phyloP scores from a whole-genome alignment of 768 basidiomycete genomes.

The Udeniomyces megalosporus region DNA sequence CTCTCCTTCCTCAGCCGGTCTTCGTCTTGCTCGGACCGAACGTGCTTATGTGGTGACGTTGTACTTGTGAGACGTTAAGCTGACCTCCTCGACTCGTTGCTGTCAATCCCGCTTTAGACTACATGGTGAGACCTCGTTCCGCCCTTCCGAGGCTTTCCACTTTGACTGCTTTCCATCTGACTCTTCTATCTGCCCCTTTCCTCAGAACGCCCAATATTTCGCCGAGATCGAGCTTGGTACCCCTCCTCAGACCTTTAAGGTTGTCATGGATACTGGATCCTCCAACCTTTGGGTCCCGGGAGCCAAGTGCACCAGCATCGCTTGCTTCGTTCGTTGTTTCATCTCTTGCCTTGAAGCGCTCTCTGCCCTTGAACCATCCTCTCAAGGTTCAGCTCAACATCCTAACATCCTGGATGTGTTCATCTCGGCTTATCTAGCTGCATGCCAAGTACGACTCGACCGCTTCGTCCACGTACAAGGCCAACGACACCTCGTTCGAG shows the following conservation, averaged over 20 bases:
- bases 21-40: too few species aligned
- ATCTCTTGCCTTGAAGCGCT: neutral
- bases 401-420: conserved; percentile 24
- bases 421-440: conserved; percentile 70
- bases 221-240: conserved; percentile 68
- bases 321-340: conserved; percentile 27
- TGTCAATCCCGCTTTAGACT: neutral
- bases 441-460: conserved; percentile 78
- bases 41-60: too few species aligned
- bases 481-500: conserved; percentile 72
- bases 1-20: too few species aligned
- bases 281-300: conserved; percentile 80
- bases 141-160: neutral
- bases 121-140: neutral
- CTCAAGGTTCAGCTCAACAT: too few species aligned
- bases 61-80: too few species aligned
- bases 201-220: conserved; percentile 92
- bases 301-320: conserved; percentile 26
- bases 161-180: neutral
- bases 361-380: neutral
- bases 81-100: too few species aligned
- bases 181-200: conserved; percentile 41
- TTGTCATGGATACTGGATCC: conserved; percentile 68
- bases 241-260: conserved; percentile 85
- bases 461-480: conserved; percentile 66